A percentile compares a stretch with the other conserved stretches of the same genome.
phyloP scores from a whole-genome alignment of 306 rosid species.

The Lathyrus tuberosus region DNA sequence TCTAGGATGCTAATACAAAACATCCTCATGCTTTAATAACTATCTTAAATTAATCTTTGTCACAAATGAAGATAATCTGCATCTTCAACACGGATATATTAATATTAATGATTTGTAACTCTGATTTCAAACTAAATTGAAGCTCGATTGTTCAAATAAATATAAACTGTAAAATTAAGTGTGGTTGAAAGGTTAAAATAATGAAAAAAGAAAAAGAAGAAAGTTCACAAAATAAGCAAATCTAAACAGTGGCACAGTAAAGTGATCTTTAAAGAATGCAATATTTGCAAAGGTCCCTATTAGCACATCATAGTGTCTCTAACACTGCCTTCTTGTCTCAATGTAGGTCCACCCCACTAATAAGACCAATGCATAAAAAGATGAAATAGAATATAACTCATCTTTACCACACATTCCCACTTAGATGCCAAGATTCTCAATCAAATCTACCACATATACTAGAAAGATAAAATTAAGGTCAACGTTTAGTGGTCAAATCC shows the following conservation, averaged over 20 bases:
- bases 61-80: conserved; percentile 20
- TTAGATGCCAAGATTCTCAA: conserved; percentile 46
- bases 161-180: too few relatives aligned
- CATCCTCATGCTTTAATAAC: conserved; percentile 16
- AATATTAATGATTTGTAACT: conserved; percentile 1
- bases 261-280: conserved; percentile 51
- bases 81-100: background rate
- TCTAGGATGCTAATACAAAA: conserved; percentile 35
- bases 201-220: conserved; percentile 38
- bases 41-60: conserved; percentile 16
- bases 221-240: conserved; percentile 42
- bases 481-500: conserved; percentile 56
- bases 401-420: conserved; percentile 53
- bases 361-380: conserved; percentile 68
- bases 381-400: conserved; percentile 58
- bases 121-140: conserved; percentile 15
- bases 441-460: conserved; percentile 45
- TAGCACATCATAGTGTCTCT: conserved; percentile 39
- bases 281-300: conserved; percentile 51
- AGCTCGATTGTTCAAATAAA: too few relatives aligned
- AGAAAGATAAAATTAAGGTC: conserved; percentile 51
- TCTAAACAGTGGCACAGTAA: conserved; percentile 42
- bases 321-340: conserved; percentile 54
- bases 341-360: conserved; percentile 63
- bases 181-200: background rate